Percentiles rank a stretch among this genome's conserved stretches.
Conservation (phyloP, 2,329 filamentous ascomycete genomes). For the Salinomyces thailandicus region DNA sequence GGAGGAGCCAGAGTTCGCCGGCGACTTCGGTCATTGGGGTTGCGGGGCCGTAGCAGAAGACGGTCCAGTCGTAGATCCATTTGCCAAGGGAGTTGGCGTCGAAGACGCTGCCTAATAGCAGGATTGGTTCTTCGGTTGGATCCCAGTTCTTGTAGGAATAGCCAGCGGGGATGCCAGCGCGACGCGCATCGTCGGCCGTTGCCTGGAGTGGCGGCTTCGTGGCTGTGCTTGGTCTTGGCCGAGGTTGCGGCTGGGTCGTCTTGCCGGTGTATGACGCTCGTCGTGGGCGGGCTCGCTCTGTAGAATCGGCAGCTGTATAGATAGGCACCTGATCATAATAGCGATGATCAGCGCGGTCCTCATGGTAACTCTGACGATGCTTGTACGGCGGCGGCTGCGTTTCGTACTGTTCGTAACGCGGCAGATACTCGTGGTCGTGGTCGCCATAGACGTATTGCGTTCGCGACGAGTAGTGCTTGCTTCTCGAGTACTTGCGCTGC, state of each 20-base stretch:
- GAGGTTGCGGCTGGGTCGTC: constrained; percentile 44
- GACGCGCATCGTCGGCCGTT: constrained; percentile 54
- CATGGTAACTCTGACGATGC: constrained; percentile 43
- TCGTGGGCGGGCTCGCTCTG: constrained; percentile 20
- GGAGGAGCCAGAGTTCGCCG: constrained; percentile 85
- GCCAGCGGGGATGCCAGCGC: constrained; percentile 65
- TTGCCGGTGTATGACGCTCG: constrained; percentile 39
- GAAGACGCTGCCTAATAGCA: constrained; percentile 89
- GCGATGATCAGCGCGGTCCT: constrained; percentile 40
- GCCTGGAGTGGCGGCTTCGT: constrained; percentile 38
- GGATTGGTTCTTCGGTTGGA: constrained; percentile 82
- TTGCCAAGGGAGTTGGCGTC: constrained; percentile 96
- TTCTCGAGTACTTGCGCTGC: constrained; percentile 28
- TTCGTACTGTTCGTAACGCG: constrained; percentile 31
- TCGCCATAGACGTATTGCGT: constrained; percentile 47
- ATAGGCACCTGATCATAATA: constrained; percentile 40
- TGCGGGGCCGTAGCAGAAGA: constrained; percentile 72
- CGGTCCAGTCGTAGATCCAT: constrained; percentile 99
- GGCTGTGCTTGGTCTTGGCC: constrained; percentile 30
- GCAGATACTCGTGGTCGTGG: constrained; percentile 35
- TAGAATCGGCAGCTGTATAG: constrained; percentile 31
- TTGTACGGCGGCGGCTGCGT: constrained; percentile 40
- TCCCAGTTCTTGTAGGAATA: constrained; percentile 99
- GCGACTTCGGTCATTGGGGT: constrained; percentile 84
- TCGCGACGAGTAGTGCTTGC: constrained; percentile 41